Evolutionary conservation across 352 stramenopile species (phyloP).

Genomic region (Thraustochytrium sp.): DNA sequence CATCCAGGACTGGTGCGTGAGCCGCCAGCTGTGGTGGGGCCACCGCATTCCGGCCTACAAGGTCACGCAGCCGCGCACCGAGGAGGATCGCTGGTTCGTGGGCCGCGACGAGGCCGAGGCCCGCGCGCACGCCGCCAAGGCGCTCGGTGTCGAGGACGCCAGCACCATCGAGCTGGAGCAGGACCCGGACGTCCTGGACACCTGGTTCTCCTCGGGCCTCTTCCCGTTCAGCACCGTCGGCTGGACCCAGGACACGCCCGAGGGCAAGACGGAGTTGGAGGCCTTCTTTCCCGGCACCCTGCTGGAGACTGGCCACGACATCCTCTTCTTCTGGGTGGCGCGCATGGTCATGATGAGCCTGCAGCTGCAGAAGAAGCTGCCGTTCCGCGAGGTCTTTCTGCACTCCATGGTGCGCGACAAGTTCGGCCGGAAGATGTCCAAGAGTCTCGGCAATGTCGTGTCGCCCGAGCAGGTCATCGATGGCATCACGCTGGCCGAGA

Average conservation of each 20-base stretch:
- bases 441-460: constrained; percentile 98
- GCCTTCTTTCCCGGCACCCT: constrained; percentile 78
- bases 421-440: constrained; percentile 98
- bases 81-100: constrained; percentile 87
- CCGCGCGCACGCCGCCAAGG: constrained; percentile 65
- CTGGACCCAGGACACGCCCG: constrained; percentile 81
- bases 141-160: constrained; percentile 64
- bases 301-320: constrained; percentile 93
- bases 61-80: constrained; percentile 34
- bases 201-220: constrained; percentile 97
- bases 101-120: constrained; percentile 82
- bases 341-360: constrained; percentile 99
- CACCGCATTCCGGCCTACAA: constrained; percentile 98
- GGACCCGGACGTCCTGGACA: constrained; percentile 98
- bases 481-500: constrained; percentile 83
- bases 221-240: constrained; percentile 87
- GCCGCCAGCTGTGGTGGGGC: constrained; percentile 98
- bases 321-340: constrained; percentile 99
- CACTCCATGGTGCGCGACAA: constrained; percentile 99
- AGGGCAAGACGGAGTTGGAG: constrained; percentile 61
- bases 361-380: constrained; percentile 89
- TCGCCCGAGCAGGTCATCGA: constrained; percentile 97
- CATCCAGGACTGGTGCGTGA: constrained; percentile 98
- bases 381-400: constrained; percentile 96
- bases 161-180: constrained; percentile 78